A percentile compares a stretch with the other conserved stretches of the same genome.
Evolutionary conservation across 2,329 filamentous ascomycete genomes (phyloP).

Genomic region (Xylaria sp.): DNA sequence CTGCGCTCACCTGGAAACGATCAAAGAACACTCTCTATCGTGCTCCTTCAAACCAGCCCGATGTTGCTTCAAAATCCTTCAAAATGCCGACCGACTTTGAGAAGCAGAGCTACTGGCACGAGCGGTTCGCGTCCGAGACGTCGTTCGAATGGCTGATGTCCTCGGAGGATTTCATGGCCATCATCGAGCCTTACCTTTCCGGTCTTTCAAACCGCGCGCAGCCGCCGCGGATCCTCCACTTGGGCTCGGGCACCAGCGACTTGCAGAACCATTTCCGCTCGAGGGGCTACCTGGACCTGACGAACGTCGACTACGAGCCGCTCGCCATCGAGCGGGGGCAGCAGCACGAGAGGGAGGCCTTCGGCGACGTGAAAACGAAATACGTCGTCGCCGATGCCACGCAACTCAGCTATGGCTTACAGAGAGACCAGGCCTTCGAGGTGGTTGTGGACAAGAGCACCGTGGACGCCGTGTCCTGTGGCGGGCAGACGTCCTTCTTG

Average conservation of each 20-base stretch:
- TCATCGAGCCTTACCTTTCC: conserved; percentile 44
- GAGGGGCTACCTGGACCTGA: conserved; percentile 46
- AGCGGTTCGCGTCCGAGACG: conserved; percentile 48
- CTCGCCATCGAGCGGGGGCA: conserved; percentile 48
- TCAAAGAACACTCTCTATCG: too few relatives aligned
- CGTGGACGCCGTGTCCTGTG: conserved; percentile 52
- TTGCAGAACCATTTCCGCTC: conserved; percentile 51
- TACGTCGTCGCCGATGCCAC: conserved; percentile 53
- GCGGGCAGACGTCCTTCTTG: conserved; percentile 41
- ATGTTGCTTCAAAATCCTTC: background rate
- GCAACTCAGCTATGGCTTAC: conserved; percentile 32
- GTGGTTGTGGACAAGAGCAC: conserved; percentile 55
- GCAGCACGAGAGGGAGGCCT: conserved; percentile 43
- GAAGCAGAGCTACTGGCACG: conserved; percentile 53
- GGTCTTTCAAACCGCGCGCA: conserved; percentile 32
- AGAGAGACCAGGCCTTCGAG: conserved; percentile 36
- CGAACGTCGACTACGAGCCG: conserved; percentile 55
- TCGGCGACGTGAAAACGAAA: conserved; percentile 47
- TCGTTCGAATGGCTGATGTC: conserved; percentile 53
- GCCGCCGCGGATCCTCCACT: conserved; percentile 43
- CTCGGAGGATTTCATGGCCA: conserved; percentile 45
- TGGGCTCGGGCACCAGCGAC: conserved; percentile 55
- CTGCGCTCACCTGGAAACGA: too few relatives aligned
- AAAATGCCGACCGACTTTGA: conserved; percentile 45
- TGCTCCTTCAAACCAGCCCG: background rate